These are phyloP conservation scores for Fraxinus sp. DNA, from an alignment of 305 asterid genomes.

Conservation along the genomic window DNA sequence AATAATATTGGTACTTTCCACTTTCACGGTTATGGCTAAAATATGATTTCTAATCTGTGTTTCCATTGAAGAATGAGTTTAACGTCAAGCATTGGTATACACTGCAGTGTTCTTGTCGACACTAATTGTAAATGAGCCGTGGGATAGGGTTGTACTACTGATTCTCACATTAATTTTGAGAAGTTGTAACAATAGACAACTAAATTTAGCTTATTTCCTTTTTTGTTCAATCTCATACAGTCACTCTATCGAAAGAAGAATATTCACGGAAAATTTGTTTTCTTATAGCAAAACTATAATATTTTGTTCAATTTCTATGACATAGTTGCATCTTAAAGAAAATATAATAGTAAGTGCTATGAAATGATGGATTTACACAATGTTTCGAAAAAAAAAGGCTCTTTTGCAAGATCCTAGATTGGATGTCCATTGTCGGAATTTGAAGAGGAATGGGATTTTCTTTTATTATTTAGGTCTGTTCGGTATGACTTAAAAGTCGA, in stretches of 20 bases:
- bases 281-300: neutral
- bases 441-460: neutral
- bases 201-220: neutral
- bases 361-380: neutral
- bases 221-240: neutral
- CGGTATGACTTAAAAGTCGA: too few relatives aligned
- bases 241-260: neutral
- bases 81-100: neutral
- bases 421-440: neutral
- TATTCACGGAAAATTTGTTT: neutral
- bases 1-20: neutral
- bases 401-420: neutral
- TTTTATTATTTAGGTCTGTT: too few relatives aligned
- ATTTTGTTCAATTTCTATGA: neutral
- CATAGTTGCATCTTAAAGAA: neutral
- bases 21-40: neutral
- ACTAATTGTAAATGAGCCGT: neutral
- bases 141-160: neutral
- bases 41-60: neutral
- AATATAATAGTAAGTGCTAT: neutral
- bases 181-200: neutral
- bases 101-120: neutral
- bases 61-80: neutral
- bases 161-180: neutral
- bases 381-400: neutral